phyloP scores from a whole-genome alignment of 2,329 filamentous ascomycete genomes.

The Annulohypoxylon truncatum region DNA sequence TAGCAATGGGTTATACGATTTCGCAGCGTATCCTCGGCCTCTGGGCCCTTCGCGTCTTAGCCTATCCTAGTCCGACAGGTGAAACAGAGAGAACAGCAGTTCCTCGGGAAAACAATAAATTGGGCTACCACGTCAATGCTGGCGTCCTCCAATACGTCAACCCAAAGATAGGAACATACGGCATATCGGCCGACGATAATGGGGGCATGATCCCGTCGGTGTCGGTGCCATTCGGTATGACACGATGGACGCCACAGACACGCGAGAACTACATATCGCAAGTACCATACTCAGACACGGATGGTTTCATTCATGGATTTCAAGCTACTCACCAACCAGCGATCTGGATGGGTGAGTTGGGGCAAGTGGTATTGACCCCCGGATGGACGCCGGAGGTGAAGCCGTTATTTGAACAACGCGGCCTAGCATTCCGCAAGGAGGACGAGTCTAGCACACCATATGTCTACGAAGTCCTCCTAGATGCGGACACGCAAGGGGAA shows the following conservation, averaged over 20 bases:
- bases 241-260: conserved; percentile 63
- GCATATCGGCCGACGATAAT: conserved; percentile 49
- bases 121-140: conserved; percentile 46
- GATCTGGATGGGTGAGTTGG: conserved; percentile 65
- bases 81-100: background rate
- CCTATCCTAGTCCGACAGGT: conserved; percentile 2
- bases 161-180: conserved; percentile 51
- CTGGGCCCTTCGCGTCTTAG: background rate
- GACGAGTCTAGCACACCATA: conserved; percentile 58
- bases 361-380: conserved; percentile 57
- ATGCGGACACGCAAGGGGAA: conserved; percentile 52
- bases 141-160: conserved; percentile 51
- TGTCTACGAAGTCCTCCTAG: conserved; percentile 58
- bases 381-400: conserved; percentile 50
- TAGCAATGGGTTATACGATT: background rate
- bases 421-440: conserved; percentile 55
- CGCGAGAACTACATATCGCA: conserved; percentile 62
- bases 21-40: background rate
- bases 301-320: conserved; percentile 59
- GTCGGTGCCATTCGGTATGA: conserved; percentile 60
- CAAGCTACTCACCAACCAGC: conserved; percentile 63
- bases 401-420: conserved; percentile 55
- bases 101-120: background rate
- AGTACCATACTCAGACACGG: conserved; percentile 59
- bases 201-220: conserved; percentile 55